Conservation (phyloP, 169 alveolate genomes). For the Plasmodium knowlesi region DNA sequence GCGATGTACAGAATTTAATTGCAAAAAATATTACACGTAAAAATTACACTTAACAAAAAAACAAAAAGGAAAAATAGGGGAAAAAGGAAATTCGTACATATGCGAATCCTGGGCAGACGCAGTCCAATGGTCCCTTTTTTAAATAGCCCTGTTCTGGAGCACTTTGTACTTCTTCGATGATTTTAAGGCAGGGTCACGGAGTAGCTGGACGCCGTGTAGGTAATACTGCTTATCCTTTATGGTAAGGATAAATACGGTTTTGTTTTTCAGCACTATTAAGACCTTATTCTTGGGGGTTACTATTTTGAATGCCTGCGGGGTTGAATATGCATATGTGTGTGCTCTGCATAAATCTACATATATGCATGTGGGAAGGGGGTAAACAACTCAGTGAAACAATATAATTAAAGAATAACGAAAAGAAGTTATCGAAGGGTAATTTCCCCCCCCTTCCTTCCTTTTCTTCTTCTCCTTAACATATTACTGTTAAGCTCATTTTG, state of each 20-base stretch:
- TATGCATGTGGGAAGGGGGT: neutral
- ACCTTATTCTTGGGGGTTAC: constrained; percentile 61
- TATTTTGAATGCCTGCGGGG: constrained; percentile 56
- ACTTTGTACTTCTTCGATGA: constrained; percentile 49
- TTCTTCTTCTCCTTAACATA: neutral
- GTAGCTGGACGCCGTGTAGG: constrained; percentile 57
- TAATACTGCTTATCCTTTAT: constrained; percentile 56
- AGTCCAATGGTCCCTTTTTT: neutral
- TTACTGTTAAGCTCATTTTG: neutral
- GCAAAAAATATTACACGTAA: neutral
- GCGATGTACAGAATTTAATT: neutral
- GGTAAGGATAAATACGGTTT: constrained; percentile 53
- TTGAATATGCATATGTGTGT: neutral
- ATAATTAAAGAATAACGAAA: neutral
- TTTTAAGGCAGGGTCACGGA: constrained; percentile 75
- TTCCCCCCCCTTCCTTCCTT: too few relatives aligned
- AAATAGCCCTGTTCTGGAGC: constrained; percentile 50
- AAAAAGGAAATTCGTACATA: neutral
- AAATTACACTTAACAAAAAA: neutral
- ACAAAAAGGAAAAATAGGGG: neutral
- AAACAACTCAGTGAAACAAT: neutral
- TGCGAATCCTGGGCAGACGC: neutral
- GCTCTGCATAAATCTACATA: neutral
- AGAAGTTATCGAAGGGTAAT: neutral
- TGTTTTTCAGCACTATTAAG: constrained; percentile 46